phyloP scores from a whole-genome alignment of 1,284 basidiomycete species.

The Schizopora paradoxa region DNA sequence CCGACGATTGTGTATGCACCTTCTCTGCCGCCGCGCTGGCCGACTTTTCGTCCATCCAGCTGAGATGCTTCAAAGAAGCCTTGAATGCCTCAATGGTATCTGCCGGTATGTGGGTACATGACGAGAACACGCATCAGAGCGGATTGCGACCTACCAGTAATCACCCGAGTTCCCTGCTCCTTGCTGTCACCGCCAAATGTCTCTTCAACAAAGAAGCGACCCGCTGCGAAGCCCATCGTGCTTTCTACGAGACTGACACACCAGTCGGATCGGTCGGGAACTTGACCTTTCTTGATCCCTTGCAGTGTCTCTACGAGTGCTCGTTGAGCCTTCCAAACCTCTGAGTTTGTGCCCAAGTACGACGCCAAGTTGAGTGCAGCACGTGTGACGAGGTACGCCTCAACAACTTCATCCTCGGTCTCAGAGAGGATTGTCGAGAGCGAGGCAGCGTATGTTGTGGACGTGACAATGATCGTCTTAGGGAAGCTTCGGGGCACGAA shows the following conservation, averaged over 20 bases:
- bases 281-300: slow-evolving; percentile 84
- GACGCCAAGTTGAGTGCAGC: slow-evolving; percentile 62
- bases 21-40: slow-evolving; percentile 83
- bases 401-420: slow-evolving; percentile 69
- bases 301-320: slow-evolving; percentile 66
- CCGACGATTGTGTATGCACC: slow-evolving; percentile 30
- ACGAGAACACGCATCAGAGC: neutral
- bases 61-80: slow-evolving; percentile 65
- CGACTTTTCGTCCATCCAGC: slow-evolving; percentile 91
- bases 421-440: slow-evolving; percentile 68
- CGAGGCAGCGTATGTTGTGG: slow-evolving; percentile 72
- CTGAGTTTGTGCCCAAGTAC: slow-evolving; percentile 67
- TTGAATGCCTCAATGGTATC: slow-evolving; percentile 87
- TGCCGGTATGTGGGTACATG: slow-evolving; percentile 21
- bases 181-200: slow-evolving; percentile 83
- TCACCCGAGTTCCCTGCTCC: slow-evolving; percentile 78
- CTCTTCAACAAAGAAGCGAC: slow-evolving; percentile 81
- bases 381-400: slow-evolving; percentile 80
- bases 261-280: slow-evolving; percentile 77
- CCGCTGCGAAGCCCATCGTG: slow-evolving; percentile 68
- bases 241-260: slow-evolving; percentile 62
- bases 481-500: slow-evolving; percentile 81
- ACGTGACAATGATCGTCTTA: slow-evolving; percentile 71
- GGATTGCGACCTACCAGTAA: slow-evolving; percentile 48
- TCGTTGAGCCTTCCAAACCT: slow-evolving; percentile 70